Evolutionary conservation across 2,329 filamentous ascomycete genomes (phyloP), one percentile per base, ranked within the genome.

Genomic region (Thielaviopsis cerberus): DNA sequence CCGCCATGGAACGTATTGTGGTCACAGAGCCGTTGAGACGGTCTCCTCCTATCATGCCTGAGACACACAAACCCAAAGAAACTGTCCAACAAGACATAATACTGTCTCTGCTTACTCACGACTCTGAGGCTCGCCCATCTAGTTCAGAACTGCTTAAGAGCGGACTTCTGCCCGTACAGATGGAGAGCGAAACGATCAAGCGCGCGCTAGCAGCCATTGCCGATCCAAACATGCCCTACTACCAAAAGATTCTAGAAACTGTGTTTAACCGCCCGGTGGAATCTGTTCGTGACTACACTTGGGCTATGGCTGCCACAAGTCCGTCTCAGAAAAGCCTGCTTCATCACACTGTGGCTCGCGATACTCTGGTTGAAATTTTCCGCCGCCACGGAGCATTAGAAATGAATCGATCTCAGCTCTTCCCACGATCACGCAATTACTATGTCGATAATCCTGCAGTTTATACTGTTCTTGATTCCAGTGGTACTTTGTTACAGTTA

Each of bases 171-270:
- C 92, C 92, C 0, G 79, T 95, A 7, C 88, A 92, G 66, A 88
- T 95, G 71, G 90, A 96, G 69, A 90, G 91, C 65, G 91, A 96
- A 68, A 88, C 86, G 1, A 89, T 95, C 61, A 81, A 87, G 61
- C 82, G 88, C 62, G 87, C 88, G 2, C 77, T 97, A 54, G 85
- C 86, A 59, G 85, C 87, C 24, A 71, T 97, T 24, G 84, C 85
- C 0, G 87, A 95, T 66, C 83, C 87, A 0, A 83, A 79, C 62
- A 95, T 90, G 3, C 86, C 88, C 0, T 91, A 95, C 67, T 94
- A 94, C 67, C 80, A 86, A 61, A 91, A 94, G 68, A 88, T 94
- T 72, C 79, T 96, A 65, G 83, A 82, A n/a, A 85, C 86, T 0
- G 73, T 96, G 23, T 96, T 96, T 66, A 79, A 83, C 1, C 79